phyloP scores from a whole-genome alignment of 305 asterid species.

The Stenogyne calaminthoides region DNA sequence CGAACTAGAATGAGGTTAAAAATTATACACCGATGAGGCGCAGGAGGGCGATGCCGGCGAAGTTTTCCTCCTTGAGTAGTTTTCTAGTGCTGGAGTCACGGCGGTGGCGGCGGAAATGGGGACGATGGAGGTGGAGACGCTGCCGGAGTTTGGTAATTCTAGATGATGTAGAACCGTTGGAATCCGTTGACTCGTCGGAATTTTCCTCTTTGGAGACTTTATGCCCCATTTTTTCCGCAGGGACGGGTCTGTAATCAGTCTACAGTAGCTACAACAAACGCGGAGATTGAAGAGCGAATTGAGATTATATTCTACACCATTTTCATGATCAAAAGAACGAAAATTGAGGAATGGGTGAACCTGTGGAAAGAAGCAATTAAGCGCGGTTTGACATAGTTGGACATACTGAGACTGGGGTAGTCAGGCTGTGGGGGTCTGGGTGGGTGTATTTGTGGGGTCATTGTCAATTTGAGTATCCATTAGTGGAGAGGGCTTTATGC shows the following conservation, averaged over 20 bases:
- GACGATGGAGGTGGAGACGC: conserved; percentile 55
- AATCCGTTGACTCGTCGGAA: conserved; percentile 46
- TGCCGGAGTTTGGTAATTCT: conserved; percentile 54
- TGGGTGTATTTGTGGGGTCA: too few relatives aligned
- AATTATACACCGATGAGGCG: conserved; percentile 59
- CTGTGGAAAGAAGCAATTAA: background rate
- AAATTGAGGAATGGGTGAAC: background rate
- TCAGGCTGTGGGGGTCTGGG: background rate
- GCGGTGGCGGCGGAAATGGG: conserved; percentile 48
- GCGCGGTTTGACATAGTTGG: background rate
- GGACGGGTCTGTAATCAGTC: background rate
- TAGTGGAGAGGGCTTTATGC: too few relatives aligned
- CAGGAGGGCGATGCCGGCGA: conserved; percentile 88
- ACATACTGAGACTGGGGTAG: background rate
- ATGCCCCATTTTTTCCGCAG: conserved; percentile 60
- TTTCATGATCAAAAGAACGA: background rate
- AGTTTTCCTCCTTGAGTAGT: conserved; percentile 64
- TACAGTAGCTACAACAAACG: background rate
- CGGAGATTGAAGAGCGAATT: background rate
- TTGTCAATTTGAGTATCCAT: background rate
- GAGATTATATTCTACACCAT: background rate
- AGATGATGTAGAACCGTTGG: conserved; percentile 47
- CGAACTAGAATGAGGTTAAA: background rate
- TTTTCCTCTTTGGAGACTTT: conserved; percentile 53
- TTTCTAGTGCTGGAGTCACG: conserved; percentile 40